Evolutionary conservation across 139 green algal genomes (phyloP).

Genomic region (Micractinium sp.): DNA sequence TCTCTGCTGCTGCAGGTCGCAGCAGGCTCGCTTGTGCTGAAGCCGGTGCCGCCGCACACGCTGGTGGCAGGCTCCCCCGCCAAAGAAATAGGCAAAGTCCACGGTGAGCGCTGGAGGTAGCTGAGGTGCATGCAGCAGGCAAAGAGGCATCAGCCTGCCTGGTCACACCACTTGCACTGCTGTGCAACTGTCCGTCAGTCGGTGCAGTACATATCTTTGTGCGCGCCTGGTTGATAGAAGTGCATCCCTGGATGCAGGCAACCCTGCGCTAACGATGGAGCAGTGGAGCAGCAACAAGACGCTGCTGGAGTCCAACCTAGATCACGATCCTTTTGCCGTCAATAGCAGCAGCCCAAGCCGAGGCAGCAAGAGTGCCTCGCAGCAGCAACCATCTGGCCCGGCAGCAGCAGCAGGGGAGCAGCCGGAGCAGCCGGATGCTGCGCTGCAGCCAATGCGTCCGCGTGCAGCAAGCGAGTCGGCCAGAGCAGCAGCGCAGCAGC

Average conservation of each 20-base stretch:
- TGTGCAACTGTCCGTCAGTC: too few species aligned
- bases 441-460: neutral
- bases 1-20: constrained; percentile 58
- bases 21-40: constrained; percentile 90
- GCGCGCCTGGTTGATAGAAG: too few species aligned
- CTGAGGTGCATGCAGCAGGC: too few species aligned
- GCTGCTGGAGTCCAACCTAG: constrained; percentile 15
- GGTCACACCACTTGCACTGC: too few species aligned
- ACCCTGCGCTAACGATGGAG: constrained; percentile 47
- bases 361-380: neutral
- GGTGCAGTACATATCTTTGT: too few species aligned
- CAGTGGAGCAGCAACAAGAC: constrained; percentile 35
- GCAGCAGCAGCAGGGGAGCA: neutral
- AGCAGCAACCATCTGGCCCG: neutral
- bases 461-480: neutral
- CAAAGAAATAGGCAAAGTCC: constrained; percentile 79
- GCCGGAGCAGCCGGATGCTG: neutral
- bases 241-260: constrained; percentile 16
- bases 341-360: neutral
- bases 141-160: too few species aligned
- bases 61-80: constrained; percentile 92
- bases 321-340: constrained; percentile 20
- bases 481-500: neutral
- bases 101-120: constrained; percentile 24
- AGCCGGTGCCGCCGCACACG: constrained; percentile 78